Conservation (phyloP, 1,139 yeast species). For the Debaryomyces fabryi region DNA sequence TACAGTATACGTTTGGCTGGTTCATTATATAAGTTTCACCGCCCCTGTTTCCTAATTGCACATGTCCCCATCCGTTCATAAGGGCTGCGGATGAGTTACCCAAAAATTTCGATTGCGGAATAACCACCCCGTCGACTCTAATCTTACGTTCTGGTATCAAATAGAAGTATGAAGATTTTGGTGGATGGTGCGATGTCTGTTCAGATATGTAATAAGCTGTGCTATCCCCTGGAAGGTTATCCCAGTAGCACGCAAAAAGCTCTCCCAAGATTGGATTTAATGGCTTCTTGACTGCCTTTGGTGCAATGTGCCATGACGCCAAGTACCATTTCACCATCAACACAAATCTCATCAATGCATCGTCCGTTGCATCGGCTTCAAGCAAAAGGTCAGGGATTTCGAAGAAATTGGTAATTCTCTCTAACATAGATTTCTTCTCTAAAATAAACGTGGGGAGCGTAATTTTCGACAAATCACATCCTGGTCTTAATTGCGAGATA, state of each 20-base stretch:
- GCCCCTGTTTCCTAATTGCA: constrained; percentile 66
- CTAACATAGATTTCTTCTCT: constrained; percentile 95
- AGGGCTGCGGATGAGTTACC: constrained; percentile 97
- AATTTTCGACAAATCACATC: constrained; percentile 85
- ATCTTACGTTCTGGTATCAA: constrained; percentile 79
- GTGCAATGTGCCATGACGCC: constrained; percentile 97
- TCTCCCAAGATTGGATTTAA: constrained; percentile 94
- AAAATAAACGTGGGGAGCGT: constrained; percentile 93
- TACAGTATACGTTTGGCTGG: constrained; percentile 95
- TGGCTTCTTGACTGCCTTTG: constrained; percentile 97
- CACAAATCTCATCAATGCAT: constrained; percentile 69
- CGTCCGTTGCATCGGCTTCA: constrained; percentile 63
- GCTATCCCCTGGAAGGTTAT: constrained; percentile 63
- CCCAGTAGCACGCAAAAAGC: constrained; percentile 90
- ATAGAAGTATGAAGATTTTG: constrained; percentile 91
- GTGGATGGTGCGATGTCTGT: constrained; percentile 98
- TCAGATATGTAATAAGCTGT: constrained; percentile 86
- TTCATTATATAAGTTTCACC: constrained; percentile 75
- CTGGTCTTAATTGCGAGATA: constrained; percentile 89
- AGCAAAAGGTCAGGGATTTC: constrained; percentile 78
- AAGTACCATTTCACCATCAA: constrained; percentile 84
- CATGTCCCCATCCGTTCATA: constrained; percentile 87
- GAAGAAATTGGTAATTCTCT: constrained; percentile 87
- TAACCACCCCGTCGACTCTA: constrained; percentile 84
- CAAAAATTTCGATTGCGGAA: constrained; percentile 84